phyloP scores from a whole-genome alignment of 495 filamentous ascomycete genomes.

The Coniosporium apollinis region DNA sequence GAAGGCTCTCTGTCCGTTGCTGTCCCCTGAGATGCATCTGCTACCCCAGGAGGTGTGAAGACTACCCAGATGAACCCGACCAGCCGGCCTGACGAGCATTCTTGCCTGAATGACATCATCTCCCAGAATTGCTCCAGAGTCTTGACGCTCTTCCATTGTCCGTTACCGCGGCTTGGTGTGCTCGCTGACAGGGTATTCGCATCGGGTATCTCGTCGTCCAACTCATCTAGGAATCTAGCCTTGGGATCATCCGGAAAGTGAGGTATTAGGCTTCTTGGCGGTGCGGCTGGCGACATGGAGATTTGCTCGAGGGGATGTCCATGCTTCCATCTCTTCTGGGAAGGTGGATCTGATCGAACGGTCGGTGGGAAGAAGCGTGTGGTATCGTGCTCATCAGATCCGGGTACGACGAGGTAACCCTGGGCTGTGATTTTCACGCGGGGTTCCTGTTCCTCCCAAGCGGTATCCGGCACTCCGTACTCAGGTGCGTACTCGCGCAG shows the following conservation, averaged over 20 bases:
- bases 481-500: constrained; percentile 32
- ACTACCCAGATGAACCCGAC: constrained; percentile 94
- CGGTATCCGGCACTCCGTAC: constrained; percentile 16
- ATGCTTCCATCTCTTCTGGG: constrained; percentile 15
- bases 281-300: constrained; percentile 37
- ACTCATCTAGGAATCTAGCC: constrained; percentile 70
- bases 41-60: constrained; percentile 33
- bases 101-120: constrained; percentile 91
- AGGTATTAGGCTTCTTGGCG: constrained; percentile 76
- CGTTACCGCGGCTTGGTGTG: constrained; percentile 28
- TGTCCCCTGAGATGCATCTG: constrained; percentile 1
- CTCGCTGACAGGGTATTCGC: constrained; percentile 21
- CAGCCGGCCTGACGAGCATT: constrained; percentile 77
- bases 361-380: constrained; percentile 41
- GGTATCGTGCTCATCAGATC: constrained; percentile 63
- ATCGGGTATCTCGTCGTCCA: constrained; percentile 61
- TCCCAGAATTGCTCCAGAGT: constrained; percentile 93
- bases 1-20: not conserved
- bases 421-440: constrained; percentile 29
- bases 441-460: not conserved
- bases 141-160: constrained; percentile 66
- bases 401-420: constrained; percentile 77
- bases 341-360: constrained; percentile 8
- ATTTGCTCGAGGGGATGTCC: constrained; percentile 50
- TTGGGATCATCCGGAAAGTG: constrained; percentile 94